Evolutionary conservation across 768 basidiomycete species (phyloP), one percentile per base, ranked within the genome.

Genomic region (Coprinopsis sp.): DNA sequence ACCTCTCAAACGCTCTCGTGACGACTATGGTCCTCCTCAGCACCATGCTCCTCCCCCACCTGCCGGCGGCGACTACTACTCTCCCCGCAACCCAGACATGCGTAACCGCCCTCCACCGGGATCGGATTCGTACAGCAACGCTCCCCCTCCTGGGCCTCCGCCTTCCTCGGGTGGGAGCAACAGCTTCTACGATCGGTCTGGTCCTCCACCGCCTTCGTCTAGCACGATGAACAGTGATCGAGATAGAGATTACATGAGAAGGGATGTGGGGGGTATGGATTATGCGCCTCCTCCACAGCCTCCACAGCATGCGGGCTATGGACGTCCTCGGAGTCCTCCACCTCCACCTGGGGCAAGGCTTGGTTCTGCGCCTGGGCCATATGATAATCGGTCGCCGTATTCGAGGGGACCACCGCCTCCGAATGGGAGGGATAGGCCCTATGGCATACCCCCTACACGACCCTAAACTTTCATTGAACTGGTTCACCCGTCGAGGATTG

Each of bases 1-100:
- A 6, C 73, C 74, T 2, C 24, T 68, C 37, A 78, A 77, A 45
- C 64, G 77, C 28, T 33, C 63, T 1, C 65, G 76, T 2, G 76
- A 76, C n/a, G 76, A 78, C 24, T 68, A 66, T 23, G 51, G 58
- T 21, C n/a, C n/a, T n/a, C n/a, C n/a, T n/a, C n/a, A n/a, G n/a
- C n/a, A n/a, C n/a, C n/a, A n/a, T n/a, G 37, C 19, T 13, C 33
- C 46, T n/a, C 46, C 46, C 10, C 46, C 30, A 11, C 46, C 38
- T 13, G 22, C 58, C 29, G 57, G 52, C 24, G 56, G 49, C 4
- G 57, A 59, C 18, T 64, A 59, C 25, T 72, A 73, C 51, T 61
- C 67, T 2, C 55, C 65, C 14, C 57, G 66, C 22, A 54, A 46
- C 12, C 31, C 37, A 11, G 54, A 59, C 1, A 65, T 67, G 6